Evolutionary conservation across 768 basidiomycete genomes (phyloP).

Genomic region (Butyriboletus loyo): DNA sequence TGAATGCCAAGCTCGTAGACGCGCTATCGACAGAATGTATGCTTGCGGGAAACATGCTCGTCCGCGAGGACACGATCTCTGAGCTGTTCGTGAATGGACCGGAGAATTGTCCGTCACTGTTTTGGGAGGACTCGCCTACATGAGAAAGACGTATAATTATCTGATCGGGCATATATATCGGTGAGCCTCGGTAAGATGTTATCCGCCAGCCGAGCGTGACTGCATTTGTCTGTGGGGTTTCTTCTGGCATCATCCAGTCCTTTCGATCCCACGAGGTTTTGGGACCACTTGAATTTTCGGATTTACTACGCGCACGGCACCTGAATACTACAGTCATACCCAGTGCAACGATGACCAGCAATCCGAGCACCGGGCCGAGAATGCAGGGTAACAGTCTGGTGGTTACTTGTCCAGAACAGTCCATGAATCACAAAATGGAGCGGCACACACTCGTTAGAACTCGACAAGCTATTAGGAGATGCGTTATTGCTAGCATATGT

Average conservation of each 20-base stretch:
- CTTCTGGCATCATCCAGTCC: neutral
- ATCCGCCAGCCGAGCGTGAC: neutral
- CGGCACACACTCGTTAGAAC: constrained; percentile 8
- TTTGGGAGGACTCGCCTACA: constrained; percentile 9
- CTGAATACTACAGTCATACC: constrained; percentile 6
- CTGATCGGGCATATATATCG: neutral
- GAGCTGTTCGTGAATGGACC: constrained; percentile 18
- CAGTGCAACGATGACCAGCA: constrained; percentile 5
- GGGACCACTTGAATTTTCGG: neutral
- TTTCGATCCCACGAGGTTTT: neutral
- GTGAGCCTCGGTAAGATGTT: neutral
- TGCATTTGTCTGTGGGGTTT: neutral
- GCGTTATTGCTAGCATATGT: neutral
- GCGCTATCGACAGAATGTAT: constrained; percentile 5
- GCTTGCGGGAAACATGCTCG: constrained; percentile 1
- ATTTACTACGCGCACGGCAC: constrained; percentile 1
- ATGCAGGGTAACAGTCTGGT: constrained; percentile 12
- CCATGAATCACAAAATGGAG: neutral
- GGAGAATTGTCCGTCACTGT: constrained; percentile 5
- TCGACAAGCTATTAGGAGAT: neutral
- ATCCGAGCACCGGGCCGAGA: constrained; percentile 8
- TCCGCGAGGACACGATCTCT: constrained; percentile 9
- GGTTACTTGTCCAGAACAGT: neutral
- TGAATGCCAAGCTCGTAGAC: constrained; percentile 6
- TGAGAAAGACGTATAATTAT: neutral